Evolutionary conservation across 177 flowering plant genomes (phyloP).

Genomic region (Vitis hybrid): DNA sequence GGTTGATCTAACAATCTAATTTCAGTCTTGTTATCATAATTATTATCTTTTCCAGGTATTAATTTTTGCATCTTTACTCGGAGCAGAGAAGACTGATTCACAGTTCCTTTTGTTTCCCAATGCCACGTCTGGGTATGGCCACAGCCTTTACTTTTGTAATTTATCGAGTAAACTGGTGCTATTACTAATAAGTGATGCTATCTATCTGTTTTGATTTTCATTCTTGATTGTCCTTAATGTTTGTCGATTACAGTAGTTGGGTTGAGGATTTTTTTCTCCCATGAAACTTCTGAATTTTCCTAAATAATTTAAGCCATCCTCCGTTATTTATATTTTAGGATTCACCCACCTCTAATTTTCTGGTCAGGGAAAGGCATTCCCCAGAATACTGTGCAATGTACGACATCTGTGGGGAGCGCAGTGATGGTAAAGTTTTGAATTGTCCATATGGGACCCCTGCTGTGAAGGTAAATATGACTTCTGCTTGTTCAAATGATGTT

Average conservation of each 20-base stretch:
- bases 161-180: background rate
- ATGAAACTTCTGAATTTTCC: background rate
- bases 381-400: conserved; percentile 88
- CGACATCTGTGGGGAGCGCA: conserved; percentile 85
- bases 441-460: conserved; percentile 77
- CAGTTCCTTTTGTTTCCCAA: conserved; percentile 18
- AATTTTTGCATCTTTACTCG: conserved; percentile 15
- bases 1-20: background rate
- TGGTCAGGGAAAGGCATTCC: conserved; percentile 56
- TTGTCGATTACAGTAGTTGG: background rate
- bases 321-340: background rate
- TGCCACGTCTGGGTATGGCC: conserved; percentile 23
- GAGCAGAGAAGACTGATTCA: conserved; percentile 19
- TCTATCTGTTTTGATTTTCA: background rate
- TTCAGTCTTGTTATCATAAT: background rate
- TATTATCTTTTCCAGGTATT: conserved; percentile 30
- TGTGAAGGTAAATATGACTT: conserved; percentile 51
- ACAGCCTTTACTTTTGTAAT: background rate
- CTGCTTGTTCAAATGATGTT: background rate
- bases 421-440: conserved; percentile 84
- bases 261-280: background rate
- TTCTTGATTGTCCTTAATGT: background rate
- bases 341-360: background rate
- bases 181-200: background rate
- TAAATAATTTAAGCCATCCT: background rate